phyloP scores from a whole-genome alignment of 2,329 filamentous ascomycete genomes.

The Ceratocystis lukuohia region DNA sequence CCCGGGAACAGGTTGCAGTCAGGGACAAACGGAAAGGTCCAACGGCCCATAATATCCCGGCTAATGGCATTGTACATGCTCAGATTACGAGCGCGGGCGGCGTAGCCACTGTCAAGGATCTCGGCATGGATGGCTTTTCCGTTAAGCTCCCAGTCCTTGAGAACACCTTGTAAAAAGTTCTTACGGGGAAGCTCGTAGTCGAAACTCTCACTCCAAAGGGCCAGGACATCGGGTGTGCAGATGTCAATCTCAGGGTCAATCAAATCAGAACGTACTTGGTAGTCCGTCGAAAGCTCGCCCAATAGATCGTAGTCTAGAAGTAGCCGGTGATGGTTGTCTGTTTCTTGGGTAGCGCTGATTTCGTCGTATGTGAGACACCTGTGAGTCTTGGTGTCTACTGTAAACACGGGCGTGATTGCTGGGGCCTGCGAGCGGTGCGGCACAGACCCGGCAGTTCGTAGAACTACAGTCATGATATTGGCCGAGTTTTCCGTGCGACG shows the following conservation, averaged over 20 bases:
- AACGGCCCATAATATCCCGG: conserved; percentile 71
- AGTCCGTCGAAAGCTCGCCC: conserved; percentile 51
- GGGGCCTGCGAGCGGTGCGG: conserved; percentile 66
- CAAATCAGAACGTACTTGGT: conserved; percentile 74
- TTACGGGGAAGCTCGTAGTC: conserved; percentile 84
- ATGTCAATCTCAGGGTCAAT: conserved; percentile 95
- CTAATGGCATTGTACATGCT: conserved; percentile 83
- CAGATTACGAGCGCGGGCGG: conserved; percentile 71
- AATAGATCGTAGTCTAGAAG: conserved; percentile 70
- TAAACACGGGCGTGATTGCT: conserved; percentile 66
- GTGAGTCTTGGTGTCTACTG: conserved; percentile 66
- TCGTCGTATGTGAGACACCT: conserved; percentile 92
- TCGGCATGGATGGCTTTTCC: conserved; percentile 93
- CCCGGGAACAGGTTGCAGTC: conserved; percentile 72
- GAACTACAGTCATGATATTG: conserved; percentile 93
- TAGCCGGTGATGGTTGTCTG: conserved; percentile 39
- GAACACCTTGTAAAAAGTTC: conserved; percentile 79
- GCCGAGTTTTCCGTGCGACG: conserved; percentile 76
- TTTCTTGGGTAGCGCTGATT: conserved; percentile 54
- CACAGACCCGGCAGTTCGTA: conserved; percentile 59
- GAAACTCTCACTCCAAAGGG: conserved; percentile 93
- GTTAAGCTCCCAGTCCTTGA: conserved; percentile 95
- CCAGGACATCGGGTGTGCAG: conserved; percentile 88
- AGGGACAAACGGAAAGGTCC: conserved; percentile 79
- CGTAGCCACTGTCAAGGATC: conserved; percentile 70